Evolutionary conservation across 1,284 basidiomycete genomes (phyloP), one percentile per base, ranked within the genome.

Genomic region (Rhodotorula sp.): DNA sequence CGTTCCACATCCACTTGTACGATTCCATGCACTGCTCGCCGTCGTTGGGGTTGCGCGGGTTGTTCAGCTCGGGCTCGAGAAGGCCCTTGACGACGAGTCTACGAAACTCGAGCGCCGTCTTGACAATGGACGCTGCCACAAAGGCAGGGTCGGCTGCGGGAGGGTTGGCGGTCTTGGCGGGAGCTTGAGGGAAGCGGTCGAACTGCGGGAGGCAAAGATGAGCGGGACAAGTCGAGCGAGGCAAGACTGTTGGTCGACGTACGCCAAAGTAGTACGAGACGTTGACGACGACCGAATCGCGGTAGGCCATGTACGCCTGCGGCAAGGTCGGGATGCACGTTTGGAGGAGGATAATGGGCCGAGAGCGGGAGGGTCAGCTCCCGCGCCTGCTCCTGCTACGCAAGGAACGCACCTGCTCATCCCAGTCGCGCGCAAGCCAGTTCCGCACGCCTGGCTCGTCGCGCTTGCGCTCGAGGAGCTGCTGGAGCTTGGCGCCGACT

Each of bases 1-100:
- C 91, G 82, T 95, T 93, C 78, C 94, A 95, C 90, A 95, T 93
- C 78, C 77, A 91, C 88, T 92, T 86, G 83, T 90, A 95, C 16
- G 90, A 90, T 79, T 93, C 91, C 91, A 94, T 93, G 81, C 92
- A 93, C 27, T 93, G 81, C 16, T 89, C 86, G 80, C 89, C 91
- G 27, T 88, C 88, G 23, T 84, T 83, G 7, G 60, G 55, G 12
- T n/a, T 67, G 34, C 72, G 72, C 14, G 53, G 27, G 16, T 70
- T 70, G 7, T 57, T 67, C 9, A 64, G 61, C 72, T 96, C 93
- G 5, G 91, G 89, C 61, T 84, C 81, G 34, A 94, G 79, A 49
- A 87, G 80, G 16, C 92, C 92, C 16, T 83, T 85, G 77, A 88
- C 88, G 70, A 90, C 84, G 65, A 85, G 81, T 77, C 88, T 85